phyloP scores from a whole-genome alignment of 768 basidiomycete species.

The Phylloporus arenicola region DNA sequence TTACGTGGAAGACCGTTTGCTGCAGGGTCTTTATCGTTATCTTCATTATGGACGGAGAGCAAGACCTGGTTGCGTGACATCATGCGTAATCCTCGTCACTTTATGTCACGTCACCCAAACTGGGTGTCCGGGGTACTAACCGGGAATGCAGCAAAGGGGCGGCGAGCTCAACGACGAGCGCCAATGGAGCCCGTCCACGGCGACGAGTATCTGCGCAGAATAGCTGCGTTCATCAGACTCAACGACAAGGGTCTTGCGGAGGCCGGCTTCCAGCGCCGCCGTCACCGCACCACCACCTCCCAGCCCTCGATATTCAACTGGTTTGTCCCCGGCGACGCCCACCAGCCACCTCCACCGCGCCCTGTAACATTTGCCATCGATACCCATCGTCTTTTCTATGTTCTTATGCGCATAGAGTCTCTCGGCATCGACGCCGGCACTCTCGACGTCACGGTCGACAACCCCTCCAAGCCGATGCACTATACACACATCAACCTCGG shows the following conservation, averaged over 20 bases:
- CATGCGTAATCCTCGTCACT: constrained; percentile 20
- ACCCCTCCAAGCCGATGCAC: constrained; percentile 71
- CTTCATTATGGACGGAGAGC: constrained; percentile 56
- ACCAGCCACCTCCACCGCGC: constrained; percentile 36
- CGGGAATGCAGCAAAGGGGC: constrained; percentile 21
- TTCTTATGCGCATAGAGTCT: constrained; percentile 82
- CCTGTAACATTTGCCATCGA: constrained; percentile 68
- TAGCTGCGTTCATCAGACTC: constrained; percentile 64
- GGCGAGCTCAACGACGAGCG: constrained; percentile 7
- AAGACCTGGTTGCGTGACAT: constrained; percentile 17
- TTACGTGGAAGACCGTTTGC: constrained; percentile 83
- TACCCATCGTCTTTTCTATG: constrained; percentile 81
- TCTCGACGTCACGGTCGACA: constrained; percentile 70
- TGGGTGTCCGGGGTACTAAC: constrained; percentile 23
- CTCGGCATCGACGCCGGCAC: constrained; percentile 72
- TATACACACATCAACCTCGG: constrained; percentile 53
- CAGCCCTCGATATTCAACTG: constrained; percentile 52
- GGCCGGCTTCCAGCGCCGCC: constrained; percentile 47
- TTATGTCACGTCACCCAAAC: constrained; percentile 12
- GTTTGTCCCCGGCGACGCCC: constrained; percentile 35
- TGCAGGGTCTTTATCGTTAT: constrained; percentile 93
- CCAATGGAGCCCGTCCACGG: constrained; percentile 56
- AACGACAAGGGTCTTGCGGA: constrained; percentile 74
- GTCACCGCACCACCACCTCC: constrained; percentile 27
- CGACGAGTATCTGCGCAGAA: constrained; percentile 69